Conservation (phyloP, 257 asterid species). For the Gentiana dahurica region DNA sequence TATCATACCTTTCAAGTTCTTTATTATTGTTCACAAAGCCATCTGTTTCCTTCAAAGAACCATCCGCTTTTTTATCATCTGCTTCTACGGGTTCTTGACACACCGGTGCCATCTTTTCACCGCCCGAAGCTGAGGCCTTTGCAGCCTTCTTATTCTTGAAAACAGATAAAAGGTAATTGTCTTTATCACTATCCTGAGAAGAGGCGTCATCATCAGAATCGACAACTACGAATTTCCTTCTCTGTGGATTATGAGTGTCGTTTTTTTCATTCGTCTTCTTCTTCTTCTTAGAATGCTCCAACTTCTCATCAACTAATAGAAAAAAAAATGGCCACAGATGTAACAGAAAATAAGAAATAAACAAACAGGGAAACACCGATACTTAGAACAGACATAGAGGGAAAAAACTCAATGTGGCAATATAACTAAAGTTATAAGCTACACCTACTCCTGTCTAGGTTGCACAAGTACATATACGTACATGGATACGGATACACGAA, state of each 20-base stretch:
- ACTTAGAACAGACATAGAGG: neutral
- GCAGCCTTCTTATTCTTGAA: slow-evolving; percentile 17
- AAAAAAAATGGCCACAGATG: neutral
- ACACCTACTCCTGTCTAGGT: no score
- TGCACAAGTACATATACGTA: no score
- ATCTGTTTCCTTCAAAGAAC: slow-evolving; percentile 16
- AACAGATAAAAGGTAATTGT: slow-evolving; percentile 27
- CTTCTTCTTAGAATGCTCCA: slow-evolving; percentile 2
- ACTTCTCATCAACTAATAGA: slow-evolving; percentile 15
- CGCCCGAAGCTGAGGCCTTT: slow-evolving; percentile 18
- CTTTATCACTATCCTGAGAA: slow-evolving; percentile 34
- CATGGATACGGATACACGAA: no score
- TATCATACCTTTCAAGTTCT: slow-evolving; percentile 5
- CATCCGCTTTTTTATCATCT: slow-evolving; percentile 21
- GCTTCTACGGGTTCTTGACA: slow-evolving; percentile 7
- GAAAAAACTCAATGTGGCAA: neutral
- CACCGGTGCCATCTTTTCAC: slow-evolving; percentile 9
- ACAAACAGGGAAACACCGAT: neutral
- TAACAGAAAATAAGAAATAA: slow-evolving; percentile 3
- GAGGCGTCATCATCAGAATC: slow-evolving; percentile 44
- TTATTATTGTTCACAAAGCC: slow-evolving; percentile 8
- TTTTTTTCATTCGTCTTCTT: slow-evolving; percentile 19
- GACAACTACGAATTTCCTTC: slow-evolving; percentile 33
- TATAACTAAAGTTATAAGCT: no score
- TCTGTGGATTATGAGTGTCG: slow-evolving; percentile 20